Base-by-base conservation (phyloP, 2,329 filamentous ascomycete species). In the Elsinoe ampelina region DNA sequence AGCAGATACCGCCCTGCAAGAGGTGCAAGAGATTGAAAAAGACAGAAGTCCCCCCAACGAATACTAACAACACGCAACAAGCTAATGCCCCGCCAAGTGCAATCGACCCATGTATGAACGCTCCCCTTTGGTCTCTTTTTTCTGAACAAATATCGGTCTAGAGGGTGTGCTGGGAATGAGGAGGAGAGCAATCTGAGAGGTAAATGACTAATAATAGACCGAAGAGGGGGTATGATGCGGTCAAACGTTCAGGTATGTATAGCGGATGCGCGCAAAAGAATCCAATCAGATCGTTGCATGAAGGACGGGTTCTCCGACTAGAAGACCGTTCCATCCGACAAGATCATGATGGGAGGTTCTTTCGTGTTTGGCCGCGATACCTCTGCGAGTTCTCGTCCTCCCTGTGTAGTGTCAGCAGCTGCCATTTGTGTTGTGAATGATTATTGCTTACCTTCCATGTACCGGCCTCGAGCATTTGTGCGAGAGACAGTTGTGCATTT, bases 311-410 rank as follows among this genome's bases (percentile, higher is more conserved):
- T 35, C 48, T 52, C 48, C 48, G 5, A 39, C 54, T 83, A 95
- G 70, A 98, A 97, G 62, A 98, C 89, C 20, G 93, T 97, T 60
- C 93, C 93, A 70, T 98, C 93, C 62, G 89, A 95, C 63, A 95
- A 81, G 65, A 97, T 96, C 74, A 96, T 84, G 67, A 98, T 97
- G 3, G 93, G 93, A 32, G 92, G 89, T 70, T 95, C 89, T 74
- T 93, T 95, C 54, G 93, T 97, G 67, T 96, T 97, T 19, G 93
- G 93, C 63, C 93, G 81, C 64, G 89, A 92, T 62, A 96, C 89
- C 74, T 96, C 92, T 61, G 93, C 93, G 69, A 97, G 87, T 74
- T 97, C 93, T 67, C 93, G 85, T 59, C 93, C 93, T 65, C 92
- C 92, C 91, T 83, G 61, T 54, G 60, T 81, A 58, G 56, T 60